Base-by-base conservation (phyloP, 2,329 filamentous ascomycete genomes). In the Phyllosticta citriasiana region DNA sequence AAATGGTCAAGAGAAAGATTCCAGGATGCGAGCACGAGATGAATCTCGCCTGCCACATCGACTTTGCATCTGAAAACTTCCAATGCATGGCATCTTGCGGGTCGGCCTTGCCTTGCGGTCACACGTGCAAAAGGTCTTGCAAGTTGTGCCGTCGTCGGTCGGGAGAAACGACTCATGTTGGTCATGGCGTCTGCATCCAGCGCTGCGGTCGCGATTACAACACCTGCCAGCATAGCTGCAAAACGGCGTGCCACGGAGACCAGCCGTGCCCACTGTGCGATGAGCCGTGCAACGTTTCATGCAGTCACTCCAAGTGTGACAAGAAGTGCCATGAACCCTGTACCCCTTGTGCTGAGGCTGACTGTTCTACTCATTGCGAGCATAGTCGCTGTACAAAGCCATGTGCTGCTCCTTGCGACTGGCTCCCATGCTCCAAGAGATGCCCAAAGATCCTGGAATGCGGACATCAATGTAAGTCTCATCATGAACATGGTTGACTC, bases 351-450 rank as follows among this genome's bases (percentile, higher is more conserved):
- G 80, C 80, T 0, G 80, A 84, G 63, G 22, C 30, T n/a, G 64
- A 68, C 1, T 88, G 85, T 64, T 70, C 76, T 0, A 86, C 81
- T 33, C 66, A 66, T 3, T 88, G 85, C 63, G 76, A 77, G 7
- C 86, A 88, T 65, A 40, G 73, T 67, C 24, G 65, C 51, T 80
- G 78, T 63, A 67, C 68, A 0, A 77, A 84, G 76, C 82, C 82
- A 19, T 89, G 87, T 63, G 84, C 84, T 0, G 86, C 82, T 0
- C 86, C 87, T 0, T 91, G 87, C 67, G 77, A 88, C 64, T 80
- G 83, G 72, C 67, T 88, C 0, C 88, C 87, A 1, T 91, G 87
- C 68, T 81, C 80, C 1, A 70, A 78, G 65, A 77, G 86, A 8
- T 91, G 87, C 67, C 67, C 74, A 2, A 75, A 80, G 27, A 16